phyloP scores from a whole-genome alignment of 306 rosid genomes.

The Vicia villosa region DNA sequence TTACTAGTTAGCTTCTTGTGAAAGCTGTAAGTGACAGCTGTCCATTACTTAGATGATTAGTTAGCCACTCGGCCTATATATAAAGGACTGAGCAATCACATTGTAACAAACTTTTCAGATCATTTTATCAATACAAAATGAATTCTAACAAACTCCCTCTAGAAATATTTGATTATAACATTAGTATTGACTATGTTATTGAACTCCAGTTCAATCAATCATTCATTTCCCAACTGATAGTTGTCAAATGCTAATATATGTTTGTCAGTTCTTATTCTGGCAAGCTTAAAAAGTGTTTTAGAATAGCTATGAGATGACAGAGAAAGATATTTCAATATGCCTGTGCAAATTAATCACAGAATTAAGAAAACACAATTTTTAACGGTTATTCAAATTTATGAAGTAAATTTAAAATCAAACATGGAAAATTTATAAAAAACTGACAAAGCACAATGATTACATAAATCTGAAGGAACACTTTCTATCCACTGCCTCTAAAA shows the following conservation, averaged over 20 bases:
- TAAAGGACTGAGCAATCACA: no score
- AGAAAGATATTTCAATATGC: conserved; percentile 13
- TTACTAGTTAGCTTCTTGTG: no score
- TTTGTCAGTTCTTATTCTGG: neutral
- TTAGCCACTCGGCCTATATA: no score
- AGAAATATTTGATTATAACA: conserved; percentile 6
- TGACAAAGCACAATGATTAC: conserved; percentile 3
- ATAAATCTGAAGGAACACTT: conserved; percentile 26
- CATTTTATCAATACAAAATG: no score
- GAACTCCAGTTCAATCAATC: conserved; percentile 24
- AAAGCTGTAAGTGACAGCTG: no score
- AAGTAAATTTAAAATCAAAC: conserved; percentile 21
- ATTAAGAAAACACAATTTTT: conserved; percentile 9
- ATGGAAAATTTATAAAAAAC: conserved; percentile 3
- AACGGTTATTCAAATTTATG: neutral
- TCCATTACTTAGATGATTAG: no score
- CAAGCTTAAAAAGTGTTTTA: conserved; percentile 3
- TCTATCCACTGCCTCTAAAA: conserved; percentile 7
- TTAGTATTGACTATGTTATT: conserved; percentile 10
- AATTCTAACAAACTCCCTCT: no score
- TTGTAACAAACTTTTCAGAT: no score
- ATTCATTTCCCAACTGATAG: conserved; percentile 19
- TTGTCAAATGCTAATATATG: conserved; percentile 17
- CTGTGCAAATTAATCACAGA: conserved; percentile 2
- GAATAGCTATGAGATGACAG: conserved; percentile 6